phyloP scores from a whole-genome alignment of 2,329 filamentous ascomycete genomes.

The Purpureocillium lavendulum region DNA sequence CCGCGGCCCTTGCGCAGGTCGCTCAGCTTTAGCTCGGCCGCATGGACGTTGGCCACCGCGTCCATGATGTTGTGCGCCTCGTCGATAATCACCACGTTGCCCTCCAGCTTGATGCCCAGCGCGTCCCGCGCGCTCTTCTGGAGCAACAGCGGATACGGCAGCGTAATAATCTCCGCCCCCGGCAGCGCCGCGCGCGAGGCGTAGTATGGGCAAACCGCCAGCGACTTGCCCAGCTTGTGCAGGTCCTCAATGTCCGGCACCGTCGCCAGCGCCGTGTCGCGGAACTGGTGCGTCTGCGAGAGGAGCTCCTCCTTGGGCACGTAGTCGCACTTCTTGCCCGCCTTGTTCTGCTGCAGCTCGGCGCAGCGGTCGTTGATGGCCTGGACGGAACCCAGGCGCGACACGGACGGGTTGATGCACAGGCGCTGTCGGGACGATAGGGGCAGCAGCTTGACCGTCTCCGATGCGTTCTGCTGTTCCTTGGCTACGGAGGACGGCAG shows the following conservation, averaged over 20 bases:
- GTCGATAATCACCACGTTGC: slow-evolving; percentile 89
- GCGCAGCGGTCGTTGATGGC: slow-evolving; percentile 92
- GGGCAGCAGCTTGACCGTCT: slow-evolving; percentile 66
- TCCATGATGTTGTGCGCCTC: slow-evolving; percentile 98
- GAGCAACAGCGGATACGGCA: slow-evolving; percentile 85
- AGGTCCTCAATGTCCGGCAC: slow-evolving; percentile 93
- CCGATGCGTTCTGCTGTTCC: slow-evolving; percentile 15
- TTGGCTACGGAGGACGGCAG: slow-evolving; percentile 38
- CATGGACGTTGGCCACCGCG: slow-evolving; percentile 80
- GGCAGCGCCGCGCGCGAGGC: slow-evolving; percentile 81
- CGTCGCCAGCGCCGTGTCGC: slow-evolving; percentile 74
- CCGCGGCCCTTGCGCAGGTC: slow-evolving; percentile 66
- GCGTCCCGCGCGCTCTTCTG: slow-evolving; percentile 84
- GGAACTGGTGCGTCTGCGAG: slow-evolving; percentile 66
- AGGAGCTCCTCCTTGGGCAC: slow-evolving; percentile 72
- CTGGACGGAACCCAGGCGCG: slow-evolving; percentile 58
- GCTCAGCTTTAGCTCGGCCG: slow-evolving; percentile 62
- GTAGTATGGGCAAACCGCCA: slow-evolving; percentile 90
- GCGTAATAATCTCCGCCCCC: slow-evolving; percentile 78
- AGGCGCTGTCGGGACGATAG: slow-evolving; percentile 79
- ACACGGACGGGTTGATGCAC: slow-evolving; percentile 83
- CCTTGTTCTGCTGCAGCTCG: slow-evolving; percentile 70
- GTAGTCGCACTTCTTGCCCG: slow-evolving; percentile 58
- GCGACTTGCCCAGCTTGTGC: slow-evolving; percentile 63
- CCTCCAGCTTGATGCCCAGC: slow-evolving; percentile 74